Conservation (phyloP, 2,329 filamentous ascomycete species). For the Fusarium fracticaudum region DNA sequence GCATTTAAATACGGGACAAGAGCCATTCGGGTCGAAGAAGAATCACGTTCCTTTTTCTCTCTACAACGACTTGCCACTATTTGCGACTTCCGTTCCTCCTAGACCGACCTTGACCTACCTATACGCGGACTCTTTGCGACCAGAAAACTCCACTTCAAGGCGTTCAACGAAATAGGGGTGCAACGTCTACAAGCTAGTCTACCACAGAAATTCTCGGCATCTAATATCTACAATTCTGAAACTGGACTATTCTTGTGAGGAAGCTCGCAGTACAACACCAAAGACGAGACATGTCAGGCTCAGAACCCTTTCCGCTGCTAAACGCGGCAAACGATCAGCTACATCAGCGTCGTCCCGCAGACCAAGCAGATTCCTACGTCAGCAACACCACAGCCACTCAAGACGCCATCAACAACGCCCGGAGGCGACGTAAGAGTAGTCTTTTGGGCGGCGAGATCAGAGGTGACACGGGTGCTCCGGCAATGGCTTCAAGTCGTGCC, state of each 20-base stretch:
- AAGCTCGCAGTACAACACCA: not conserved
- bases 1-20: not conserved
- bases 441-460: constrained; percentile 62
- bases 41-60: constrained; percentile 4
- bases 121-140: not conserved
- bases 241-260: not conserved
- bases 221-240: not conserved
- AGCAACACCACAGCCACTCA: constrained; percentile 34
- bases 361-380: constrained; percentile 41
- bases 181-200: not conserved
- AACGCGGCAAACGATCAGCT: constrained; percentile 61
- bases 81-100: not conserved
- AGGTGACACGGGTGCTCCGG: constrained; percentile 65
- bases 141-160: constrained; percentile 22
- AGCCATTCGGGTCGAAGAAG: not conserved
- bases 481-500: constrained; percentile 62
- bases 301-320: constrained; percentile 66
- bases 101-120: not conserved
- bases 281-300: constrained; percentile 53
- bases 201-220: not conserved
- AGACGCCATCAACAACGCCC: constrained; percentile 50
- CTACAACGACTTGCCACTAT: not conserved
- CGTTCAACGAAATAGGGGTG: constrained; percentile 29
- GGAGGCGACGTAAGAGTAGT: constrained; percentile 66
- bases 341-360: constrained; percentile 48